Base-by-base conservation (phyloP, 345 rosid species). In the Citrus glauca region DNA sequence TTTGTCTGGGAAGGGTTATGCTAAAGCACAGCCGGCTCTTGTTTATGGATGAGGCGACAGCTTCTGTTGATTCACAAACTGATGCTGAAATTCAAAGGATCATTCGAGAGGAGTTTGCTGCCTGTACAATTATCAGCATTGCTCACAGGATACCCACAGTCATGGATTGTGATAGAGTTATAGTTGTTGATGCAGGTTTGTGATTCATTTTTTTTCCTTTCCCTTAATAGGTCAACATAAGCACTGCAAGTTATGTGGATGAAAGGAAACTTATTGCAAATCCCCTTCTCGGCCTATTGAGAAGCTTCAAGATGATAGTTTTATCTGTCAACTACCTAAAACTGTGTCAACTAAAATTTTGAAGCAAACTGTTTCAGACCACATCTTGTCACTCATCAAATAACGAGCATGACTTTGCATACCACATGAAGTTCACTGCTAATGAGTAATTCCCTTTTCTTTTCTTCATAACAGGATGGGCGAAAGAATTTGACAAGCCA, bases 101-200 rank as follows among this genome's bases (percentile, higher is more conserved):
- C 81, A 93, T 95, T 30, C 82, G 99, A 27, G 95, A 95, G 87
- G 98, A 92, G 72, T 95, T 95, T 64, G 93, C 83, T 11, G 77
- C 92, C 0, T 91, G 97, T 70, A 92, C 99, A 3, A 93, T 95
- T 8, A 89, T 95, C 81, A 95, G 98, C 89, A 95, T 95, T 73
- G 98, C 98, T 83, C 98, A 95, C 77, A 86, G 99, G 84, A 95
- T 95, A 77, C 97, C 98, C 7, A 95, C 98, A 13, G 98, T 95
- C 71, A 95, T 95, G 99, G 99, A 95, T 78, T 90, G 99, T 2
- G 93, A 95, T 69, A 81, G 95, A 61, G 98, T 95, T 57, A 80
- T 95, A n/a, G 97, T 95, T 24, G 65, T 95, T 6, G 98, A 93
- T 81, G 94, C 94, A 72, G 98, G 97, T 90, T 1, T 1, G 74